Base-by-base conservation (phyloP, 805 yeast genomes). In the Debaryomyces hansenii region DNA sequence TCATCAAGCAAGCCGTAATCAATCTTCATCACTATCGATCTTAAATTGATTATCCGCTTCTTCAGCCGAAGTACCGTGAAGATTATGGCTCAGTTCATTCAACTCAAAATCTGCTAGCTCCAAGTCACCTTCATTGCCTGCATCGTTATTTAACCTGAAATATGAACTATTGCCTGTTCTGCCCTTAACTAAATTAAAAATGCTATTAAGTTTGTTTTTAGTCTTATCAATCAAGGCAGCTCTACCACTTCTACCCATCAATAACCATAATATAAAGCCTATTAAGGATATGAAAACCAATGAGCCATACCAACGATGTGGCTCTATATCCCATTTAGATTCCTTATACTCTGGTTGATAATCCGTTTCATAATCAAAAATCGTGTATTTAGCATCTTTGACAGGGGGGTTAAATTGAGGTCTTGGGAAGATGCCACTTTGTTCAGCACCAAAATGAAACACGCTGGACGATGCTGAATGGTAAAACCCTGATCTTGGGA, bases 361-460 rank as follows among this genome's bases (percentile, higher is more conserved):
- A 20, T 53, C 50, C 5, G 60, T 53, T 41, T 67, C 70, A 42
- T 67, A 67, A 50, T 67, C 70, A 43, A 46, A 66, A 43, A 61
- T 54, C 8, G 56, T 57, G 41, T 57, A 60, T 16, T 46, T 50
- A 4, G 48, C 48, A 9, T 46, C 57, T 4, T 45, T 44, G 2
- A 45, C 24, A 5, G 64, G 63, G 5, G 46, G 40, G 2, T 50
- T 40, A 49, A 67, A 79, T 2, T 42, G 56, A 0, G 86, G 87
- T 39, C 88, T 61, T 9, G 63, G 41, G 0, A 53, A 40, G 0
- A 77, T 52, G 1, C 72, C 76, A 2, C 54, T 57, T 7, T 61
- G 64, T 54, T 83, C 88, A 12, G 83, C 80, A 2, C 89, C 89
- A 47, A 68, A 67, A 20, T 70, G 65, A 54, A 74, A 79, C 4